These are phyloP conservation scores for Tulasnella sp. DNA, from an alignment of 768 basidiomycete species.

Conservation along the genomic window DNA sequence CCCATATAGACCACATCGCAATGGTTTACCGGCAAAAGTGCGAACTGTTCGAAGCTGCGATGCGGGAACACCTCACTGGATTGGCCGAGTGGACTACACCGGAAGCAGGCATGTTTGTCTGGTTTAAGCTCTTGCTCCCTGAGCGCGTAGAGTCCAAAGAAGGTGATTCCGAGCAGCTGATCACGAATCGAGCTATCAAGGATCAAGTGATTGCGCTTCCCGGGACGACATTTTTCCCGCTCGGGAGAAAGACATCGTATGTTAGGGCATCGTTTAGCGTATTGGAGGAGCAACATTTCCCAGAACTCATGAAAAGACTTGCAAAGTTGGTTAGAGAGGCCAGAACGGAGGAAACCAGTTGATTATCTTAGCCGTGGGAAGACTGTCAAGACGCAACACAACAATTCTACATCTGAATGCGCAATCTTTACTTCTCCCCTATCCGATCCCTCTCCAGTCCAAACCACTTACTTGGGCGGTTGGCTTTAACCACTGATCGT, in stretches of 20 bases:
- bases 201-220: slow-evolving; percentile 87
- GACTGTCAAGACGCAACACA: too few species aligned
- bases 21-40: slow-evolving; percentile 60
- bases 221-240: slow-evolving; percentile 70
- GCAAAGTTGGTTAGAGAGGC: slow-evolving; percentile 2
- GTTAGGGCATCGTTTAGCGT: slow-evolving; percentile 77
- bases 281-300: slow-evolving; percentile 21
- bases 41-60: slow-evolving; percentile 63
- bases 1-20: slow-evolving; percentile 57
- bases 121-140: slow-evolving; percentile 52
- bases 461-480: too few species aligned
- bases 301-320: slow-evolving; percentile 1
- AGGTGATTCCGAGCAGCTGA: slow-evolving; percentile 60
- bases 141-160: slow-evolving; percentile 22
- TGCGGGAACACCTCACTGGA: slow-evolving; percentile 57
- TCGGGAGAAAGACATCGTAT: slow-evolving; percentile 52
- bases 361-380: too few species aligned
- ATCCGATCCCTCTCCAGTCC: too few species aligned
- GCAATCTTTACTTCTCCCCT: too few species aligned
- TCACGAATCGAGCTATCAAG: slow-evolving; percentile 60
- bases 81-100: slow-evolving; percentile 62
- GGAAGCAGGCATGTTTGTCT: slow-evolving; percentile 83
- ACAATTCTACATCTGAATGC: too few species aligned
- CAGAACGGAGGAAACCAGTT: not conserved
- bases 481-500: too few species aligned